Evolutionary conservation across 2,329 filamentous ascomycete genomes (phyloP), one percentile per base, ranked within the genome.

Genomic region (Ophiostoma novo-ulmi): DNA sequence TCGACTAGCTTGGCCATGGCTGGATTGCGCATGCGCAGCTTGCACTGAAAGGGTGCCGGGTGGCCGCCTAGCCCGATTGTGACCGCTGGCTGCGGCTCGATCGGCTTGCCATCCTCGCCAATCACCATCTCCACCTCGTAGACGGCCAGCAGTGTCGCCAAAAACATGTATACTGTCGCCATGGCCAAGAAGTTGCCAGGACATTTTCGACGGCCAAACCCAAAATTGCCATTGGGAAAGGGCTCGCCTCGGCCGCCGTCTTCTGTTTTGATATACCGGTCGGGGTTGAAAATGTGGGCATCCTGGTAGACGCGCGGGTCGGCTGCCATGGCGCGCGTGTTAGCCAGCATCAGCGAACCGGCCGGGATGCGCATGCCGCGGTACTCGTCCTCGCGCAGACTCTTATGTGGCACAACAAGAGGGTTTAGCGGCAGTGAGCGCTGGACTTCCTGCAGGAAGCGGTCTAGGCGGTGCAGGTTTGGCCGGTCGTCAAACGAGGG

Each of bases 361-460:
- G 82, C 83, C 11, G 85, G 85, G 68, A 89, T 87, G 71, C 82
- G 81, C 77, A 85, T 84, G 44, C 82, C 85, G 26, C 84, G 79
- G 75, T 88, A 89, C 13, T 82, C 78, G 70, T 89, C 87, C 67
- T 88, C 86, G 66, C 83, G 77, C 1, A 84, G 79, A 17, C 84
- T 80, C 64, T 79, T 81, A 75, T 89, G 87, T 1, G 87, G 86
- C 48, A 88, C 83, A 2, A 82, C 84, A 1, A 85, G 76, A 0
- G 83, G 82, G 14, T 80, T 80, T 3, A 85, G 76, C 5, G 83
- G 83, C 38, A 77, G 77, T 79, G 80, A 83, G 31, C 83, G 79
- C 52, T 80, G 77, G 10, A 80, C 80, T 72, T 86, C 84, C 69
- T 84, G 78, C 11, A 85, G 75, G n/a, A 85, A 77, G 64, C 78